Percentiles rank a stretch among this genome's conserved stretches.
Conservation (phyloP, 768 basidiomycete species). For the Termitomyces sp. region DNA sequence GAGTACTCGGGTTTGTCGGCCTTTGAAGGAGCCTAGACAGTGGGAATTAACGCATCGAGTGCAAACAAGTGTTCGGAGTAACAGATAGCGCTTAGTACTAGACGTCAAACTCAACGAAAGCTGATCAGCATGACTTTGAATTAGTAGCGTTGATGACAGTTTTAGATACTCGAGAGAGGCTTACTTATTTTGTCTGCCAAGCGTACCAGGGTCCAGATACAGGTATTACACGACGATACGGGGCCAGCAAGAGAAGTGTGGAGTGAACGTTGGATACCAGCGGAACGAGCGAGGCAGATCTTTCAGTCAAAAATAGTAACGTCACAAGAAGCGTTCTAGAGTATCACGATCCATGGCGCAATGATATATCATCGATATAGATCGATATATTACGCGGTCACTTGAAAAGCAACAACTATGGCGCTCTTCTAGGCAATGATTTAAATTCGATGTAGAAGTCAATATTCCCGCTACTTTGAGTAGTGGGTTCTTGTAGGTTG, state of each 20-base stretch:
- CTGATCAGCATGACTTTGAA: not conserved
- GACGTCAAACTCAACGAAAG: not conserved
- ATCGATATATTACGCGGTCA: not conserved
- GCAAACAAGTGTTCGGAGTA: not conserved
- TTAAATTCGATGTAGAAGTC: not conserved
- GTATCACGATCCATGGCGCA: not conserved
- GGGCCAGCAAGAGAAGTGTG: not conserved
- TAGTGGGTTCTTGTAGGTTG: no score
- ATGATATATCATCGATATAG: no score
- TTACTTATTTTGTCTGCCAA: not conserved
- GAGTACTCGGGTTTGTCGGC: not conserved
- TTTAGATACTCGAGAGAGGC: not conserved
- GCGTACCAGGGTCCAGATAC: not conserved
- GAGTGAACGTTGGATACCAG: not conserved
- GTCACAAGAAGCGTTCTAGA: not conserved
- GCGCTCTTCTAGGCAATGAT: not conserved
- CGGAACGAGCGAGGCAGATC: not conserved
- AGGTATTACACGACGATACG: no score
- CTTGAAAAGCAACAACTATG: not conserved
- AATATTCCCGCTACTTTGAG: not conserved
- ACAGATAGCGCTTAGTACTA: not conserved
- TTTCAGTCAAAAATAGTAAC: not conserved
- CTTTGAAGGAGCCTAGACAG: not conserved
- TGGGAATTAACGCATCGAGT: not conserved
- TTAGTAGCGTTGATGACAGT: not conserved